A percentile compares a stretch with the other conserved stretches of the same genome.
phyloP scores from a whole-genome alignment of 192 early-diverging fungal genomes.

The Anaeromyces robustus region DNA sequence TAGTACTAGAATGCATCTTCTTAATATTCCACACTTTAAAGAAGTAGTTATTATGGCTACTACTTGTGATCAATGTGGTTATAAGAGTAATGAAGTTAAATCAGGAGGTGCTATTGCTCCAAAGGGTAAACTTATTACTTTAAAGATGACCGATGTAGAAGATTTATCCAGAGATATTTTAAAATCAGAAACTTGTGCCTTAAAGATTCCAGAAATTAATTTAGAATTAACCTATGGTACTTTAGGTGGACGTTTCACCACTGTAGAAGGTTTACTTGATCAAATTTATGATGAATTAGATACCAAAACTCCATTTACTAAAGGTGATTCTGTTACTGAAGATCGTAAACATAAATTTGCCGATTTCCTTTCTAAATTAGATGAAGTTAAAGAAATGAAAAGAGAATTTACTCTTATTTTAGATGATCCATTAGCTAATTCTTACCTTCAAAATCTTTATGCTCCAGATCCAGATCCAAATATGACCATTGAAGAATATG shows the following conservation, averaged over 20 bases:
- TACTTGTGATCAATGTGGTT: constrained; percentile 75
- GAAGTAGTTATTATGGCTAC: constrained; percentile 93
- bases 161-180: constrained; percentile 86
- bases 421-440: constrained; percentile 82
- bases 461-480: constrained; percentile 91
- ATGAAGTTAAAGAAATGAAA: constrained; percentile 35
- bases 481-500: constrained; percentile 71
- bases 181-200: constrained; percentile 86
- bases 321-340: constrained; percentile 48
- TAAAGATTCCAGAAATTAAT: constrained; percentile 76
- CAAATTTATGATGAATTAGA: constrained; percentile 79
- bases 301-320: constrained; percentile 38
- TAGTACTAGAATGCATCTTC: constrained; percentile 78
- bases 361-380: constrained; percentile 52
- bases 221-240: constrained; percentile 76
- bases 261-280: constrained; percentile 76
- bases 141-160: constrained; percentile 65
- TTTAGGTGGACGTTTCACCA: constrained; percentile 87
- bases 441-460: constrained; percentile 77
- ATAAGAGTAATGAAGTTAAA: constrained; percentile 94
- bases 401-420: constrained; percentile 56
- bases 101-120: constrained; percentile 71
- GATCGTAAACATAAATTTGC: constrained; percentile 38
- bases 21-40: constrained; percentile 91
- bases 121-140: constrained; percentile 62